phyloP scores from a whole-genome alignment of 345 rosid genomes.

The Syzygium aqueum region DNA sequence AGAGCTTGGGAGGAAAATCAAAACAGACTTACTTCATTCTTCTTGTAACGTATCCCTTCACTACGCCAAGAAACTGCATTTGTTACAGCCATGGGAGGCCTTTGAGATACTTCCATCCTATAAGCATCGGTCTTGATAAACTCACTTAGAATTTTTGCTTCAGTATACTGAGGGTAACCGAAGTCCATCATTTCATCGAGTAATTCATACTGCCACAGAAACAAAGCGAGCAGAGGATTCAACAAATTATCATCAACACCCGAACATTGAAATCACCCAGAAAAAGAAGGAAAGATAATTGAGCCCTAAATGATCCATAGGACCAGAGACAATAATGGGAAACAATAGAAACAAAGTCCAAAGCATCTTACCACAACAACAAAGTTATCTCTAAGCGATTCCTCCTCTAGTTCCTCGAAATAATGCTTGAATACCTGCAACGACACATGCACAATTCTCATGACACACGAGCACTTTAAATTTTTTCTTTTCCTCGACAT shows the following conservation, averaged over 20 bases:
- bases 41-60: constrained; percentile 84
- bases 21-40: constrained; percentile 63
- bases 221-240: neutral
- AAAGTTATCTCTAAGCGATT: constrained; percentile 93
- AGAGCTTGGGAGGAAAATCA: neutral
- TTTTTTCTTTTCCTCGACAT: neutral
- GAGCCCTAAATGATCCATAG: neutral
- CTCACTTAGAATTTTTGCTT: constrained; percentile 87
- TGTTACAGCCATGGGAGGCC: constrained; percentile 99
- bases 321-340: neutral
- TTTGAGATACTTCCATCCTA: constrained; percentile 89
- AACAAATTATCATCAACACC: neutral
- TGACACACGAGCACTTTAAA: neutral
- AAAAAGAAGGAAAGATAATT: neutral
- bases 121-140: constrained; percentile 97
- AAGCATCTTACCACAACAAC: constrained; percentile 85
- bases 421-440: constrained; percentile 91
- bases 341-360: neutral
- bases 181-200: constrained; percentile 99
- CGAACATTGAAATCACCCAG: neutral
- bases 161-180: constrained; percentile 92
- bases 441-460: neutral
- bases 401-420: constrained; percentile 95
- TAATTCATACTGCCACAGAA: constrained; percentile 71
- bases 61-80: constrained; percentile 98